Evolutionary conservation across 129 eudicot genomes (phyloP).

Genomic region (Artemisia tridentata): DNA sequence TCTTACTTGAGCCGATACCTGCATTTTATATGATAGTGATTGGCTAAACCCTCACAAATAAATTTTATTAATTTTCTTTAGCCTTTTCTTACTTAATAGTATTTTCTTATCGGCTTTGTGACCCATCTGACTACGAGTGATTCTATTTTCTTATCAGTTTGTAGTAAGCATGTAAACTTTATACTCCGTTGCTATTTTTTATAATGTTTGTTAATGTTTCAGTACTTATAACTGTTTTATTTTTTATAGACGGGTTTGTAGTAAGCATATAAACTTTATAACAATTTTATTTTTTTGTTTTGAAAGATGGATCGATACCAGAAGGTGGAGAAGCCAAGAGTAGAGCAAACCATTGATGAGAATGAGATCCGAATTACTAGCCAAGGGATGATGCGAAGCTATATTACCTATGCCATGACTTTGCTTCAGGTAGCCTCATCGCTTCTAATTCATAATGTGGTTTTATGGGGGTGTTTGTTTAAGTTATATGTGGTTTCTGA

Average conservation of each 20-base stretch:
- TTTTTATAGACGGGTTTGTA: too few relatives aligned
- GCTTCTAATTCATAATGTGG: too few relatives aligned
- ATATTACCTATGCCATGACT: conserved; percentile 88
- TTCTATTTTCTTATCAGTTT: background rate
- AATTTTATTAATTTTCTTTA: background rate
- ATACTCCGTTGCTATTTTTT: too few relatives aligned
- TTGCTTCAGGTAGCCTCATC: conserved; percentile 62
- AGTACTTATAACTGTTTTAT: too few relatives aligned
- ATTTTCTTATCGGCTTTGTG: background rate
- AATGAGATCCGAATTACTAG: conserved; percentile 97
- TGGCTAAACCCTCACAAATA: conserved; percentile 57
- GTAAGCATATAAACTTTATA: too few relatives aligned
- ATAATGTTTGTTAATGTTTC: too few relatives aligned
- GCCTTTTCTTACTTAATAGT: background rate
- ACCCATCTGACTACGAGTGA: background rate
- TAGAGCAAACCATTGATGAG: conserved; percentile 79
- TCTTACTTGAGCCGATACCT: conserved; percentile 95
- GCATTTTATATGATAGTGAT: conserved; percentile 91
- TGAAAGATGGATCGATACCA: too few relatives aligned
- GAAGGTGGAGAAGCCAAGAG: conserved; percentile 70
- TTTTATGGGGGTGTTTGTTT: too few relatives aligned
- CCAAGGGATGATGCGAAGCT: conserved; percentile 95
- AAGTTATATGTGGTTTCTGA: too few relatives aligned
- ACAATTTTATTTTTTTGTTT: background rate
- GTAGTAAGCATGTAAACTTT: too few relatives aligned